Conservation (phyloP, 768 basidiomycete genomes). For the Hericium erinaceus region DNA sequence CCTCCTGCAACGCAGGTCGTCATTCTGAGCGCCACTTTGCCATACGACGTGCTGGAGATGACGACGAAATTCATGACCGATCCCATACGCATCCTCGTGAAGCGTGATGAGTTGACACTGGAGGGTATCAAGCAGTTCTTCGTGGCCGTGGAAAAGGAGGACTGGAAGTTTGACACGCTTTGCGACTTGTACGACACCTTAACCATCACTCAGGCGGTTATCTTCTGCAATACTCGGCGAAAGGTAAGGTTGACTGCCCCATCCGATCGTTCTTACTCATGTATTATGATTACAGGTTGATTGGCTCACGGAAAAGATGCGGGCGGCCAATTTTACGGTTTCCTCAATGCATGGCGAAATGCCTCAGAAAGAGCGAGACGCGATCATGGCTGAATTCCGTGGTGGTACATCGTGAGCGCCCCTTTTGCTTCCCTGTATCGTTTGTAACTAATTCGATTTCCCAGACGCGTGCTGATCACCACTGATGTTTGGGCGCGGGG, state of each 20-base stretch:
- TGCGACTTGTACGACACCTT: conserved; percentile 97
- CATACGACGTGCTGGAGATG: conserved; percentile 97
- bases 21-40: conserved; percentile 89
- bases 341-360: conserved; percentile 96
- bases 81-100: conserved; percentile 95
- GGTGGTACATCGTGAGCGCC: conserved; percentile 75
- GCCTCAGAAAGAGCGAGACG: conserved; percentile 91
- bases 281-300: conserved; percentile 54
- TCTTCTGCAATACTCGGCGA: conserved; percentile 96
- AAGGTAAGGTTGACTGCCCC: conserved; percentile 49
- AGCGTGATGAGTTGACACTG: conserved; percentile 97
- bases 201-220: conserved; percentile 98
- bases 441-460: neutral
- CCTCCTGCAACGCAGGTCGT: conserved; percentile 97
- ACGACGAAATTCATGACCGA: conserved; percentile 99
- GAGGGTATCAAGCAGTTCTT: conserved; percentile 97
- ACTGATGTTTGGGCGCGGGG: conserved; percentile 98
- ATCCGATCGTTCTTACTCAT: neutral
- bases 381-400: conserved; percentile 96
- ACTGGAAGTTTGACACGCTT: conserved; percentile 98
- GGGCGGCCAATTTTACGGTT: conserved; percentile 96
- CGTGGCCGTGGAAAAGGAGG: conserved; percentile 98
- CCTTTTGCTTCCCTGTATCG: conserved; percentile 1
- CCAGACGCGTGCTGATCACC: conserved; percentile 85
- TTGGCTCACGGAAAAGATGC: conserved; percentile 99